Conservation (phyloP, 257 asterid genomes). For the Dorcoceras hygrometricum region DNA sequence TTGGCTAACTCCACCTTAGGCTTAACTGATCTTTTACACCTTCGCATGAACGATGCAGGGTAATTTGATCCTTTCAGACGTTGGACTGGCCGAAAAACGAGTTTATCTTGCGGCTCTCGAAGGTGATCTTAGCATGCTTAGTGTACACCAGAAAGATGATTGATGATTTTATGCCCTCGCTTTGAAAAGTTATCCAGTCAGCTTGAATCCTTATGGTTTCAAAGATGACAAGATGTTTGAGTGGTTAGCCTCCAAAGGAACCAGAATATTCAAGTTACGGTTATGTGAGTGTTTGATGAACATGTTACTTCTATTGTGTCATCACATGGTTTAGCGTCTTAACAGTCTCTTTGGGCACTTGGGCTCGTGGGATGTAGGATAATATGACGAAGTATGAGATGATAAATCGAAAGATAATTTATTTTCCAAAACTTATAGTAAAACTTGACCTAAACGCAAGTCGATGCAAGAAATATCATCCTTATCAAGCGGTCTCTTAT, state of each 20-base stretch:
- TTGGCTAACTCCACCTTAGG: neutral
- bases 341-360: neutral
- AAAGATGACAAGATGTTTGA: conserved; percentile 23
- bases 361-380: no score
- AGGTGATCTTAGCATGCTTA: conserved; percentile 57
- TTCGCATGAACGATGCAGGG: conserved; percentile 55
- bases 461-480: no score
- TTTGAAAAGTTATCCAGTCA: conserved; percentile 33
- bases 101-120: conserved; percentile 63
- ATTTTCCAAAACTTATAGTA: no score
- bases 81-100: conserved; percentile 78
- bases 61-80: conserved; percentile 60
- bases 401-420: no score
- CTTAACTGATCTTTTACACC: conserved; percentile 16
- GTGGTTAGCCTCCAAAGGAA: neutral
- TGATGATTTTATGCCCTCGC: conserved; percentile 39
- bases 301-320: neutral
- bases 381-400: no score
- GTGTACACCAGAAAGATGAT: conserved; percentile 56
- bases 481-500: no score
- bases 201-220: conserved; percentile 19
- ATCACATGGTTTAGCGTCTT: neutral
- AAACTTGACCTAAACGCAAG: no score
- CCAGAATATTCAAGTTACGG: neutral
- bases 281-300: neutral